Base-by-base conservation (phyloP, 352 stramenopile species). In the Phytophthora rubi region DNA sequence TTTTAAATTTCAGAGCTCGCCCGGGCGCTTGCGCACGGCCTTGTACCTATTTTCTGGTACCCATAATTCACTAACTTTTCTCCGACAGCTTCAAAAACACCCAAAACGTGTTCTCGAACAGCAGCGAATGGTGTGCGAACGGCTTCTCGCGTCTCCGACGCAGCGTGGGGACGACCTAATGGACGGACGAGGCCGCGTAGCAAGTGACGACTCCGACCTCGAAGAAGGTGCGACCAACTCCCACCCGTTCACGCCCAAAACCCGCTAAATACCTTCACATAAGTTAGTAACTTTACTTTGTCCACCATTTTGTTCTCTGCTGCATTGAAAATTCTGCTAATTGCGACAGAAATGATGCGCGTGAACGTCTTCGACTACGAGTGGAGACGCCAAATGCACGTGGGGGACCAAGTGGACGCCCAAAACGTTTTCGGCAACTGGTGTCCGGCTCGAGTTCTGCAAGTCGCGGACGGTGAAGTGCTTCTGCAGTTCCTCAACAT, bases 391-490 rank as follows among this genome's bases (percentile, higher is more conserved):
- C 85, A 93, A 63, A 75, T 96, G 53, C 82, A 90, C 45, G 78
- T 76, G 6, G 80, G 73, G 15, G 85, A 94, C 60, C 71, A 73
- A 0, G 58, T 96, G 54, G 88, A 96, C 44, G 86, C 86, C 10
- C 85, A 92, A 61, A 96, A 96, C 53, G 63, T 82, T 4, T 96
- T 96, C 62, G 86, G 87, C 32, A 96, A 93, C 67, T 96, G 88
- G 88, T 93, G 88, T 71, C 84, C 85, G 12, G 88, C 85, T 21
- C 74, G 73, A 65, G 64, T 91, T 39, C 33, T 88, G 42, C 59
- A 93, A 79, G 75, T 93, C 21, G 55, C 76, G 18, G 76, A 91
- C 44, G 83, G 82, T 2, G 85, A 94, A 62, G 75, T 83, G 57
- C 81, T 81, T 18, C 66, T 96, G 47, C 84, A 85, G 21, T 94